A percentile compares a stretch with the other conserved stretches of the same genome.
Evolutionary conservation across 371 early-diverging fungal genomes (phyloP).

Genomic region (Mucor circinelloides): DNA sequence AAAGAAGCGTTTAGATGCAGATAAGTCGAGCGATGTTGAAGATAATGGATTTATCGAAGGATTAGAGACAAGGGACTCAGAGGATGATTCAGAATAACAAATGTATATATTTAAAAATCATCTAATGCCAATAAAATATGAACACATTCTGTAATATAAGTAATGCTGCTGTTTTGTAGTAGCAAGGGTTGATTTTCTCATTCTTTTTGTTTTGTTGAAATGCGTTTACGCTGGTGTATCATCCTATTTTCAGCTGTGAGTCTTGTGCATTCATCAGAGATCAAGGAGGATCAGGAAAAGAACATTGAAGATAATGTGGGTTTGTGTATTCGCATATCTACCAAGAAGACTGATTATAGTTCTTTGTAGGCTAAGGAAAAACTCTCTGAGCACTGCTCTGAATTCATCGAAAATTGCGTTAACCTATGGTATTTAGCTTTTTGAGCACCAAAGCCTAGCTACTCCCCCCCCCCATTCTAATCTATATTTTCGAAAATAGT

Average conservation of each 20-base stretch:
- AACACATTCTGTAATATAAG: neutral
- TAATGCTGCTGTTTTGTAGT: neutral
- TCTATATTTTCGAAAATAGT: neutral
- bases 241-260: neutral
- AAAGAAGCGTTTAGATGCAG: slow-evolving; percentile 36
- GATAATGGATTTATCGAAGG: slow-evolving; percentile 38
- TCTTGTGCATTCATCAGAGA: neutral
- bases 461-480: neutral
- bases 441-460: too few relatives aligned
- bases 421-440: neutral
- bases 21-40: slow-evolving; percentile 37
- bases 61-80: slow-evolving; percentile 26
- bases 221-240: neutral
- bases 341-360: too few relatives aligned
- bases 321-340: neutral
- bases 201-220: neutral
- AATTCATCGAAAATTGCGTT: neutral
- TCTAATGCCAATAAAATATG: neutral
- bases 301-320: neutral
- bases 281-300: too few relatives aligned
- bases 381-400: neutral
- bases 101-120: neutral
- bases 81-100: slow-evolving; percentile 1
- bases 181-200: neutral
- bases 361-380: neutral